phyloP scores from a whole-genome alignment of 1,284 basidiomycete genomes.

The Fomitopsis pinicola region DNA sequence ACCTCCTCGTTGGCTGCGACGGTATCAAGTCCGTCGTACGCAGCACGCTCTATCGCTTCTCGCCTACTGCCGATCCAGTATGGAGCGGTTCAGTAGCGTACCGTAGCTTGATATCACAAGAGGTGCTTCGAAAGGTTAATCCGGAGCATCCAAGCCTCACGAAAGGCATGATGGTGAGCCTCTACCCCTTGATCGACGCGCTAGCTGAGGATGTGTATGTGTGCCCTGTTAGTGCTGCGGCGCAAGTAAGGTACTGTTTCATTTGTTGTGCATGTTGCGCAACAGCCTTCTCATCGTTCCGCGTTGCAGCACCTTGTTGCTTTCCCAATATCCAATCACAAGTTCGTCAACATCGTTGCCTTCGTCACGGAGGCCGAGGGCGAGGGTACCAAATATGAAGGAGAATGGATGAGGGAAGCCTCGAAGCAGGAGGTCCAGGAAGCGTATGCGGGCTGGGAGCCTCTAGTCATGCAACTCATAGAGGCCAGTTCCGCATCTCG shows the following conservation, averaged over 20 bases:
- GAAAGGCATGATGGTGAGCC: background rate
- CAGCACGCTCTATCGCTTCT: conserved; percentile 21
- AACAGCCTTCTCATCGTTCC: background rate
- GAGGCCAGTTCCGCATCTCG: conserved; percentile 25
- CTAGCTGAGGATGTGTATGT: background rate
- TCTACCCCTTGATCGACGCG: background rate
- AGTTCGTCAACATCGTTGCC: conserved; percentile 44
- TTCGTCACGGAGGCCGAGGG: conserved; percentile 37
- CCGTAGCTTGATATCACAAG: conserved; percentile 9
- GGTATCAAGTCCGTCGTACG: conserved; percentile 46
- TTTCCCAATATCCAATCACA: conserved; percentile 44
- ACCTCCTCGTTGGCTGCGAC: conserved; percentile 43
- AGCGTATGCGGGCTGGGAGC: conserved; percentile 42
- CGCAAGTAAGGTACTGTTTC: conserved; percentile 22
- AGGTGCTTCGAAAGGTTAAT: background rate
- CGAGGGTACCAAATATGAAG: conserved; percentile 37
- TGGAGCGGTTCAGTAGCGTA: conserved; percentile 17
- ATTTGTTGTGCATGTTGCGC: background rate
- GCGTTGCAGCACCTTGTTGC: conserved; percentile 31
- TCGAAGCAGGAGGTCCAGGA: conserved; percentile 32
- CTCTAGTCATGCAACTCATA: conserved; percentile 40
- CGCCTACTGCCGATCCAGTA: conserved; percentile 7
- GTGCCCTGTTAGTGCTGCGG: conserved; percentile 23
- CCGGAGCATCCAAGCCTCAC: conserved; percentile 9
- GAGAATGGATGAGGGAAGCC: conserved; percentile 37